phyloP scores from a whole-genome alignment of 257 asterid genomes.

The Knoxia roxburghii region DNA sequence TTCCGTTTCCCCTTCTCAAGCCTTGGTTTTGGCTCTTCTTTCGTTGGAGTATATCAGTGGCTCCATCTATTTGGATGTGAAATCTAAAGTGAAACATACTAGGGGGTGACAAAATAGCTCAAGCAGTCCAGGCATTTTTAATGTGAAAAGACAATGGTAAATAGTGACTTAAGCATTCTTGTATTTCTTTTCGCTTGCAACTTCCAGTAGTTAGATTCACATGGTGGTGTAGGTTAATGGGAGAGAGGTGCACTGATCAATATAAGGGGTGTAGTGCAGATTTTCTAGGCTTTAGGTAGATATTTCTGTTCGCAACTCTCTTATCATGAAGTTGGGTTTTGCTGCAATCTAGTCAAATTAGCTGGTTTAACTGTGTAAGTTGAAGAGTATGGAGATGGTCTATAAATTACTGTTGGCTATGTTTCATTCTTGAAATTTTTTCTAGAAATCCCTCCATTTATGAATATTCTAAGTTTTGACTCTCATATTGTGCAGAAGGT shows the following conservation, averaged over 20 bases:
- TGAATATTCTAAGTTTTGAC: constrained; percentile 1
- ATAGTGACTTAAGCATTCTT: not conserved
- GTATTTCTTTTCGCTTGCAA: not conserved
- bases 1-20: too few species aligned
- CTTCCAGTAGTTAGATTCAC: too few species aligned
- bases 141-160: not conserved
- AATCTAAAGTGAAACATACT: too few species aligned
- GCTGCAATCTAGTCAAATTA: not conserved
- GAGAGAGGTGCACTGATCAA: not conserved
- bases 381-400: not conserved
- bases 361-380: not conserved
- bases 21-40: too few species aligned
- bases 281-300: not conserved
- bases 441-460: too few species aligned
- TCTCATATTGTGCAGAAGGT: constrained; percentile 48
- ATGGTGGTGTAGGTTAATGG: not conserved
- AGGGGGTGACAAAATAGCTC: not conserved
- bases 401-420: not conserved
- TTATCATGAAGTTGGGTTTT: not conserved
- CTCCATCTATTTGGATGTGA: too few species aligned
- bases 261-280: not conserved
- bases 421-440: not conserved
- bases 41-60: too few species aligned
- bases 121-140: not conserved
- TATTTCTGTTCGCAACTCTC: not conserved